Evolutionary conservation across 768 basidiomycete species (phyloP), one percentile per base, ranked within the genome.

Genomic region (Mycena rosella): DNA sequence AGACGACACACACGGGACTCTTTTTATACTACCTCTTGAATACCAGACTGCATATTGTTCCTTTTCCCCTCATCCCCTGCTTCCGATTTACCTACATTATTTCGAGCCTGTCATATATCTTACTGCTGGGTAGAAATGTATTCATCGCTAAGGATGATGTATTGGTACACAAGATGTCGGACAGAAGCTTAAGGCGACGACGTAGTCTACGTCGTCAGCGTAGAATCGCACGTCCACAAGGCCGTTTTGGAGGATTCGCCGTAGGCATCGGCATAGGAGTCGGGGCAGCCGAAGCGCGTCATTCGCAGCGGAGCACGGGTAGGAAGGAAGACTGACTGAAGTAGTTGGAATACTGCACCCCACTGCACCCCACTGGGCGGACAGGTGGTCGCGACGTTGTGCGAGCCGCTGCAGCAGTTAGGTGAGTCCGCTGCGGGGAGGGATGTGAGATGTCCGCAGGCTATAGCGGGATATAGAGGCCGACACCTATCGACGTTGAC

Each of bases 171-270:
- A 7, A 36, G 34, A 36, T 15, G 34, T 15, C 34, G 8, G 15
- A 36, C 15, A 36, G 34, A 36, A n/a, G n/a, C n/a, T 36, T 8
- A 8, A 36, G 34, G 8, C 34, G 15, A 8, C 34, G 34, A 7
- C 8, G 40, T 77, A 78, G 40, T 78, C 76, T 9, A 75, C 74
- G 7, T 67, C n/a, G n/a, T 68, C 78, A 85, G 72, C 38, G 13
- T 60, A n/a, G 76, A 74, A 34, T 72, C 57, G 59, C 77, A 87
- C 3, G 79, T 83, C 78, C 78, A 85, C 32, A 86, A 72, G 8
- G 86, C 85, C 5, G 84, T 84, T 2, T 78, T 80, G 63, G 78
- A 79, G 27, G 74, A 70, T 72, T 86, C 84, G 66, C 86, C 85
- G 65, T 75, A 86, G 4, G 84, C 82, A 63, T 85, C 85, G 1